A percentile compares a stretch with the other conserved stretches of the same genome.
phyloP scores from a whole-genome alignment of 257 asterid genomes.

The Nicotiana tomentosiformis region DNA sequence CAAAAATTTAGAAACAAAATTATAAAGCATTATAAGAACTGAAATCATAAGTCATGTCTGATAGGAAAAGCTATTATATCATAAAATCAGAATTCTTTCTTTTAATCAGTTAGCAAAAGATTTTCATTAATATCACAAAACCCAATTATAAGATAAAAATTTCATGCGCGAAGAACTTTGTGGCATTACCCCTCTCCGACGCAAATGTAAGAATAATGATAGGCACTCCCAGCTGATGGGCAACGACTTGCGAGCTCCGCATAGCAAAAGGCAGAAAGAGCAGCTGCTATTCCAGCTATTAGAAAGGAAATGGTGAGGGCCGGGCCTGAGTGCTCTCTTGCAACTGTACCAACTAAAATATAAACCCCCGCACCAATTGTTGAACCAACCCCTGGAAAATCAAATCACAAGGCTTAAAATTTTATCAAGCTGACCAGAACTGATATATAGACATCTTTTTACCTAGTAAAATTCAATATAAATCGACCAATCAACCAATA shows the following conservation, averaged over 20 bases:
- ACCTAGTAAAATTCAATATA: not conserved
- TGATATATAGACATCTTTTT: not conserved
- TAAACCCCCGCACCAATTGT: conserved; percentile 97
- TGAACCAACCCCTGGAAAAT: conserved; percentile 77
- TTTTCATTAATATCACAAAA: not conserved
- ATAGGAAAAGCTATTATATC: not conserved
- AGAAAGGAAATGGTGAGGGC: conserved; percentile 84
- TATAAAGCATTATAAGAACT: not conserved
- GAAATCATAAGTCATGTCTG: not conserved
- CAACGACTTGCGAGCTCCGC: conserved; percentile 94
- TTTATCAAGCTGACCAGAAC: not conserved
- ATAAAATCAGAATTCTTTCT: not conserved
- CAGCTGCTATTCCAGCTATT: conserved; percentile 96
- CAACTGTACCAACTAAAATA: conserved; percentile 91
- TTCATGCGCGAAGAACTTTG: not conserved
- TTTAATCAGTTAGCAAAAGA: not conserved
- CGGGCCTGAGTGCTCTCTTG: conserved; percentile 95
- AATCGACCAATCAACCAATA: not conserved
- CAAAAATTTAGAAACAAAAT: not conserved
- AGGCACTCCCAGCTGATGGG: conserved; percentile 99
- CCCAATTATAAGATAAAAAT: not conserved
- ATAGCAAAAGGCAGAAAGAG: conserved; percentile 92
- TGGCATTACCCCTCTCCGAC: conserved; percentile 79
- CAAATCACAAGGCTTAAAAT: not conserved
- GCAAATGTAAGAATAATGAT: conserved; percentile 91